These are phyloP conservation scores for peach (Prunus persica) DNA, from an alignment of 306 rosid species.

Conservation along the genomic window Prunus_persica_NCBIv2 NC_034012.1:14986001-14986500, in stretches of 20 bases:
- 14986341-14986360: too few relatives aligned
- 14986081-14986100: background rate
- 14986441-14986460: too few relatives aligned
- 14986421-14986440: too few relatives aligned
- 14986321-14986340: too few relatives aligned
- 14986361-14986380: too few relatives aligned
- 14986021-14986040: background rate
- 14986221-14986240: background rate
- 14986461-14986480: too few relatives aligned
- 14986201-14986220: conserved; percentile 36
- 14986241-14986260: background rate
- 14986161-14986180: conserved; percentile 87
- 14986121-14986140: conserved; percentile 85
- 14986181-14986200: conserved; percentile 66
- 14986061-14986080: background rate
- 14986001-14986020: background rate
- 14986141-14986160: conserved; percentile 55
- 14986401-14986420: too few relatives aligned
- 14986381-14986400: too few relatives aligned
- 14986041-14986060: background rate
- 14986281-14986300: too few relatives aligned
- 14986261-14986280: too few relatives aligned
- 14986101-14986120: background rate
- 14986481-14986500: too few relatives aligned
- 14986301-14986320: too few relatives aligned